Evolutionary conservation across 2,329 filamentous ascomycete species (phyloP).

Genomic region (Raffaelea albimanens): DNA sequence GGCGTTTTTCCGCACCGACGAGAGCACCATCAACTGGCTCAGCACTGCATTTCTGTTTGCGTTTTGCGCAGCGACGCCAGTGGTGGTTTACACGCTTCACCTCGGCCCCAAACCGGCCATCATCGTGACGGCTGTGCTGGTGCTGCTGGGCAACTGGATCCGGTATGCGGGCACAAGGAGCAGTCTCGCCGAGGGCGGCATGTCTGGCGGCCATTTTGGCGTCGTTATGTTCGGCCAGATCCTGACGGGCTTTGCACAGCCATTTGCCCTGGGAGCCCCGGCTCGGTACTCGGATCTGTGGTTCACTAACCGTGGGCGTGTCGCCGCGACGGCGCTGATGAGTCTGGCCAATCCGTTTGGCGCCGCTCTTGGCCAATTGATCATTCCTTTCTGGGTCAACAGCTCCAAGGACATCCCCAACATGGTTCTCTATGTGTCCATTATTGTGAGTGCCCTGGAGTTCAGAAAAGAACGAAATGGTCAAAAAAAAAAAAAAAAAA

Average conservation of each 20-base stretch:
- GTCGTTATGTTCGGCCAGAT: constrained; percentile 87
- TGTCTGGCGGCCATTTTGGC: constrained; percentile 51
- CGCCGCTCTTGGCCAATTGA: constrained; percentile 77
- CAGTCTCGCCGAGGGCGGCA: constrained; percentile 14
- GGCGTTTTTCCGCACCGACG: constrained; percentile 63
- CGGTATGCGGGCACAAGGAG: constrained; percentile 61
- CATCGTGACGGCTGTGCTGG: constrained; percentile 59
- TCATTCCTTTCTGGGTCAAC: constrained; percentile 69
- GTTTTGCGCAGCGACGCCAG: constrained; percentile 64
- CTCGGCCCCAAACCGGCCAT: constrained; percentile 72
- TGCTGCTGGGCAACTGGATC: constrained; percentile 84
- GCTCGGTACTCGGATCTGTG: constrained; percentile 89
- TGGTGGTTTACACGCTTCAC: constrained; percentile 70
- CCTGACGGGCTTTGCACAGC: constrained; percentile 78
- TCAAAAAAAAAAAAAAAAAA: no score
- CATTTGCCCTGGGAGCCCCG: constrained; percentile 82
- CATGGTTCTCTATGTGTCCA: constrained; percentile 76
- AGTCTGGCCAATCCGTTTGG: constrained; percentile 86
- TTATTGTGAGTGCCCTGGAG: constrained; percentile 53
- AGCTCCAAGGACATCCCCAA: constrained; percentile 57
- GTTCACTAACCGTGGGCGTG: constrained; percentile 79
- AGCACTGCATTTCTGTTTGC: constrained; percentile 80
- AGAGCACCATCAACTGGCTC: constrained; percentile 83
- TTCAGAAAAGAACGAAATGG: no score
- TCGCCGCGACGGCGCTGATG: constrained; percentile 77